These are phyloP conservation scores for Xylariaceae sp. DNA, from an alignment of 2,329 filamentous ascomycete species.

Conservation along the genomic window DNA sequence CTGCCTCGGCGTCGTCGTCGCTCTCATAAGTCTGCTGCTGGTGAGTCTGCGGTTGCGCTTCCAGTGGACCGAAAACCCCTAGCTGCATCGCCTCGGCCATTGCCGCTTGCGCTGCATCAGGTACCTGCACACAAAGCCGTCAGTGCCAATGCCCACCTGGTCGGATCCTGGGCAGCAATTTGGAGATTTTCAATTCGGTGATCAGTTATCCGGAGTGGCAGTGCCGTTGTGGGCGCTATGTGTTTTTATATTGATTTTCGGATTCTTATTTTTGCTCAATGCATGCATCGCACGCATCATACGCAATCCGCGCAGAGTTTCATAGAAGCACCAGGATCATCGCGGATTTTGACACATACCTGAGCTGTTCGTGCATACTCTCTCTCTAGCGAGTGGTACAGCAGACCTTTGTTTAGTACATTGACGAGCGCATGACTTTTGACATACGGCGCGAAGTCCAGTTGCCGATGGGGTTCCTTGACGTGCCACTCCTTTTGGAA, in stretches of 20 bases:
- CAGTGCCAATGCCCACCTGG: constrained; percentile 38
- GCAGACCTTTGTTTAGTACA: constrained; percentile 57
- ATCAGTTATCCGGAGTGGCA: constrained; percentile 10
- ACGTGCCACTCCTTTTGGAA: constrained; percentile 65
- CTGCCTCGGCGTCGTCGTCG: constrained; percentile 30
- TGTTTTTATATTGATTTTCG: constrained; percentile 10
- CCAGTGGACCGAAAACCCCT: constrained; percentile 55
- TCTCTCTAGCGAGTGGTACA: constrained; percentile 56
- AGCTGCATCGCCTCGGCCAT: constrained; percentile 43
- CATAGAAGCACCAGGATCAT: constrained; percentile 11
- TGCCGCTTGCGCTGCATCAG: constrained; percentile 40
- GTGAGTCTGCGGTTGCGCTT: constrained; percentile 39
- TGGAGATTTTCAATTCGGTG: constrained; percentile 13
- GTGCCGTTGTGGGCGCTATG: constrained; percentile 19
- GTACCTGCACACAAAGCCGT: constrained; percentile 43
- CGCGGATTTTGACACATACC: constrained; percentile 37
- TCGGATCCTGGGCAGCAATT: constrained; percentile 27
- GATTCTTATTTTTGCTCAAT: constrained; percentile 23
- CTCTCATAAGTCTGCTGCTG: constrained; percentile 32
- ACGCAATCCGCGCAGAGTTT: constrained; percentile 5
- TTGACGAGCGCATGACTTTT: constrained; percentile 59
- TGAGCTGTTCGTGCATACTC: constrained; percentile 44
- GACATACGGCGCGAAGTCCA: constrained; percentile 60
- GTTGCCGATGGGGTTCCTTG: constrained; percentile 55
- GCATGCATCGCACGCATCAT: constrained; percentile 12